Base-by-base conservation (phyloP, 345 rosid species). In the Populus alba region DNA sequence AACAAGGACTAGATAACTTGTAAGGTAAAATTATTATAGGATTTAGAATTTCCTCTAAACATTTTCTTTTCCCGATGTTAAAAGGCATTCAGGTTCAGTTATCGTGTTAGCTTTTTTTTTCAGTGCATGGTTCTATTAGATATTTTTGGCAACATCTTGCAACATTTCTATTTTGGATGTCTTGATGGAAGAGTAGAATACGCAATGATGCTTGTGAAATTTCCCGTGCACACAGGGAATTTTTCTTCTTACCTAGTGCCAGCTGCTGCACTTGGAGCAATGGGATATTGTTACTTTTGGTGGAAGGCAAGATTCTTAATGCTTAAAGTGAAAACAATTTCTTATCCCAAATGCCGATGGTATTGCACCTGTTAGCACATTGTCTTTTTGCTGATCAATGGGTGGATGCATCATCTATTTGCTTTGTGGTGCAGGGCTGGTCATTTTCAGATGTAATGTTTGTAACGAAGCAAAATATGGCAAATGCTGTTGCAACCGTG, bases 281-380 rank as follows among this genome's bases (percentile, higher is more conserved):
- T 95, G 94, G 97, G 97, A 61, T 95, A 93, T 85, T 90, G 96
- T 85, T 93, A 92, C 83, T 91, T 93, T 97, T 90, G 93, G 97
- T 95, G 97, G 99, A 93, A 92, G 97, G 99, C 87, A 75, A 79
- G 81, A 39, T 78, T 82, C 72, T 65, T 31, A 1, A 62, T 71
- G 75, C 76, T 71, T 45, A 47, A 77, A 66, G 62, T 43, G 45
- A 15, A 76, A 77, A n/a, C 43, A 16, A 31, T 47, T 73, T 76
- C 38, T 61, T 35, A 38, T 73, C 25, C 12, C 17, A 53, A 25
- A 45, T 62, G 72, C 73, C 69, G 31, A 75, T 23, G 6, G 27
- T 79, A 22, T 68, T 76, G 29, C 23, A 53, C 23, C 76, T 76
- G 35, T 79, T n/a, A 70, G 43, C 75, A 4, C 72, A 27, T 57